Conservation (phyloP, 2,329 filamentous ascomycete genomes). For the Fusarium denticulatum region DNA sequence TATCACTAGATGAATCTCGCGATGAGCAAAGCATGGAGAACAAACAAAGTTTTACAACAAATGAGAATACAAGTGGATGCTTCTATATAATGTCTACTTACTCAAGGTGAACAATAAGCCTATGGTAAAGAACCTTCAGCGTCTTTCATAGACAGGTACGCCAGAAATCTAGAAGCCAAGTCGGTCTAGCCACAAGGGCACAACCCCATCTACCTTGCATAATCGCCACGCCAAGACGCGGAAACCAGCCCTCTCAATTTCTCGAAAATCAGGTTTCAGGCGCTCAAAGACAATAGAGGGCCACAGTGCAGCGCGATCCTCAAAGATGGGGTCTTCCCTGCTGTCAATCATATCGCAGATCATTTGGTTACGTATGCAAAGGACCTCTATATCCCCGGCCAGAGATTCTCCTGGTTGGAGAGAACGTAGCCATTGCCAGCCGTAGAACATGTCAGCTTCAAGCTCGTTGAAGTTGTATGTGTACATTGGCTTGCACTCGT, state of each 20-base stretch:
- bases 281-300: fast-evolving
- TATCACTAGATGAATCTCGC: too few relatives aligned
- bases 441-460: not conserved
- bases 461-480: not conserved
- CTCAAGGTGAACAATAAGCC: fast-evolving
- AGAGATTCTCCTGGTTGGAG: fast-evolving
- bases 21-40: too few relatives aligned
- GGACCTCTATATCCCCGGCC: fast-evolving
- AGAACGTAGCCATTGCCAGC: not conserved
- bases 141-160: fast-evolving
- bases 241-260: fast-evolving
- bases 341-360: not conserved
- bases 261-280: fast-evolving
- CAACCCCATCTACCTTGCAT: not conserved
- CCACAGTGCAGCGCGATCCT: not conserved
- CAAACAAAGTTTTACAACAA: too few relatives aligned
- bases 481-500: not conserved
- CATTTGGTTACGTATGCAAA: not conserved
- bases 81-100: not conserved
- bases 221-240: not conserved
- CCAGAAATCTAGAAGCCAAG: not conserved
- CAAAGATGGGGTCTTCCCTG: fast-evolving
- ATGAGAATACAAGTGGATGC: fast-evolving
- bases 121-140: fast-evolving
- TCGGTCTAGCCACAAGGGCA: not conserved